Evolutionary conservation across 352 stramenopile genomes (phyloP).

Genomic region (Globisporangium viniferum): DNA sequence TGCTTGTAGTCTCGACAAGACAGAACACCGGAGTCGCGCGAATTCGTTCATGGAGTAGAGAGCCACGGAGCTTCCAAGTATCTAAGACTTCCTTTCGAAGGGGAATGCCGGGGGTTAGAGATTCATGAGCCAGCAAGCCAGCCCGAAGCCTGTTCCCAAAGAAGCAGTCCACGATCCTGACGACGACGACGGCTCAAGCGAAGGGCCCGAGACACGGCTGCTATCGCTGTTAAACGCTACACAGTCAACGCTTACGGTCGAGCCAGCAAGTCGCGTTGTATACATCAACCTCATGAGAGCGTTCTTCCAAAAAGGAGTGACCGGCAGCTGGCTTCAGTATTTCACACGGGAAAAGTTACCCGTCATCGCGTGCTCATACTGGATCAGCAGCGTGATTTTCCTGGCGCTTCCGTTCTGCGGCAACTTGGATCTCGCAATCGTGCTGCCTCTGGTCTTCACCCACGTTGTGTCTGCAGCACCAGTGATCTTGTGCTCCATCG

Average conservation of each 20-base stretch:
- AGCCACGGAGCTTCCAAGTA: neutral
- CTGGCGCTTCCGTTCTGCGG: conserved; percentile 17
- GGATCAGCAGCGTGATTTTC: conserved; percentile 12
- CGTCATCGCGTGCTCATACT: conserved; percentile 8
- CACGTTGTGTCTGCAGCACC: conserved; percentile 18
- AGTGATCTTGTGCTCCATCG: conserved; percentile 14
- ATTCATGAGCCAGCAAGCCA: conserved; percentile 3
- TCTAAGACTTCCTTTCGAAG: neutral
- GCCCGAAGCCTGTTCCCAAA: neutral
- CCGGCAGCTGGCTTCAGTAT: conserved; percentile 5
- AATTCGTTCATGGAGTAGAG: neutral
- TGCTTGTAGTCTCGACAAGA: too few relatives aligned
- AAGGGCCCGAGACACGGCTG: conserved; percentile 4
- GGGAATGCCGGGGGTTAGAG: neutral
- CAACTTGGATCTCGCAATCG: neutral
- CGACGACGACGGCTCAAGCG: neutral
- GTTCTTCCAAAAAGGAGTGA: conserved; percentile 1
- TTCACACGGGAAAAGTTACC: neutral
- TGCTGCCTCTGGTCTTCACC: neutral
- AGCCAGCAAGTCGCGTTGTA: neutral
- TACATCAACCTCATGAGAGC: conserved; percentile 9
- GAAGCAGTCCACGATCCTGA: neutral
- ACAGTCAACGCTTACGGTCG: conserved; percentile 11
- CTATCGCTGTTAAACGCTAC: conserved; percentile 11
- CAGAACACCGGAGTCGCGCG: neutral